A percentile compares a stretch with the other conserved stretches of the same genome.
Evolutionary conservation across 768 basidiomycete genomes (phyloP).

Genomic region (Flagelloscypha sp.): DNA sequence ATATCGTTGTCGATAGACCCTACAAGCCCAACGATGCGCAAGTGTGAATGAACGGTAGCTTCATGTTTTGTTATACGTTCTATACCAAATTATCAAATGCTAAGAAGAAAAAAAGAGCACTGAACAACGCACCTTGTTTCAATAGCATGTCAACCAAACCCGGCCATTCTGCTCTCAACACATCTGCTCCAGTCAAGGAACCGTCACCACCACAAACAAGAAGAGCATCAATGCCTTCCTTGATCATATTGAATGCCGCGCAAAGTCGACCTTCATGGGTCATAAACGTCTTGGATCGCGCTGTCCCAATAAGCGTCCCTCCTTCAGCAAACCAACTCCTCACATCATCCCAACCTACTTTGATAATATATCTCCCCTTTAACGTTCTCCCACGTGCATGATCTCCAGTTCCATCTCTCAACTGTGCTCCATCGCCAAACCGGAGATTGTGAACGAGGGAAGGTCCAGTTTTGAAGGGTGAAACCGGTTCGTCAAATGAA

Average conservation of each 20-base stretch:
- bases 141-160: constrained; percentile 64
- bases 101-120: not conserved
- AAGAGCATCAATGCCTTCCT: constrained; percentile 94
- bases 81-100: constrained; percentile 20
- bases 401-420: constrained; percentile 79
- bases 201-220: constrained; percentile 98
- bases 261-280: constrained; percentile 81
- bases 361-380: constrained; percentile 87
- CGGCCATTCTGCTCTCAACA: constrained; percentile 93
- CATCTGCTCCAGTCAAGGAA: constrained; percentile 90
- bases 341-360: constrained; percentile 98
- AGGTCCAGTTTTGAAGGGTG: no score
- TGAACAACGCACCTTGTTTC: constrained; percentile 39
- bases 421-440: constrained; percentile 71
- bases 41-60: constrained; percentile 62
- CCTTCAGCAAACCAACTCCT: constrained; percentile 93
- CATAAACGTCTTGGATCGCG: constrained; percentile 76
- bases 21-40: constrained; percentile 96
- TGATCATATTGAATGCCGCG: constrained; percentile 87
- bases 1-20: constrained; percentile 99
- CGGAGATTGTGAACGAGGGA: constrained; percentile 68
- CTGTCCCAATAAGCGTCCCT: constrained; percentile 94
- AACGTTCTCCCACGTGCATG: constrained; percentile 57
- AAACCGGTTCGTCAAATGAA: constrained; percentile 16
- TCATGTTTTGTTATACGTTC: constrained; percentile 73